phyloP scores from a whole-genome alignment of 257 asterid species.

The Solanum bukasovii region DNA sequence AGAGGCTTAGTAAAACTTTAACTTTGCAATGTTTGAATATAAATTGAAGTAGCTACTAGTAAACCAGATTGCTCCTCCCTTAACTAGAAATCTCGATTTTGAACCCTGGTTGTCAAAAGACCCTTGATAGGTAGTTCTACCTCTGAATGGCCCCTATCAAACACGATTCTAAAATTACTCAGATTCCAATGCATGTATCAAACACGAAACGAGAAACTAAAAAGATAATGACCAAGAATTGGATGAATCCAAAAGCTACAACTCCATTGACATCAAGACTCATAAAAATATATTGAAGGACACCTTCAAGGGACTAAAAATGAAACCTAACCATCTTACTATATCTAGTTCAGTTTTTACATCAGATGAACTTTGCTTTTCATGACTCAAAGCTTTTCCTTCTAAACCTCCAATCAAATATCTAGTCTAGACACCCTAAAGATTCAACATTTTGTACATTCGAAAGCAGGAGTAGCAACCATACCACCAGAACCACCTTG shows the following conservation, averaged over 20 bases:
- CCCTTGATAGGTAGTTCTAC: not conserved
- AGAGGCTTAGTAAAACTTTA: not conserved
- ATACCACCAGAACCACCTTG: not conserved
- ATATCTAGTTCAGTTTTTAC: slow-evolving; percentile 1
- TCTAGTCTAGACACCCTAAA: not conserved
- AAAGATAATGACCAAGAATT: not conserved
- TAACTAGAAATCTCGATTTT: not conserved
- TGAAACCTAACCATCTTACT: not conserved
- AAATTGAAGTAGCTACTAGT: not conserved
- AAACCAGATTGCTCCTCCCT: not conserved
- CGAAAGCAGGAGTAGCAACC: not conserved
- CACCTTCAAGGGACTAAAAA: not conserved
- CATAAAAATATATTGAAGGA: not conserved
- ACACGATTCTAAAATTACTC: not conserved
- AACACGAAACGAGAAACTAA: not conserved
- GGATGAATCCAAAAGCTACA: not conserved
- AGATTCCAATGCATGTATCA: not conserved
- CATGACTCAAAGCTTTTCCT: not conserved
- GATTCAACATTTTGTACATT: slow-evolving; percentile 2
- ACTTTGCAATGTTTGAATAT: not conserved
- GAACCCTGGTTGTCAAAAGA: too few species aligned
- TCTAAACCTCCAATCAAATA: not conserved
- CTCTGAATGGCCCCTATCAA: not conserved
- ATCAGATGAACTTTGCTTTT: not conserved
- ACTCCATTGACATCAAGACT: not conserved